Conservation (phyloP, 1,284 basidiomycete genomes). For the Cystobasidiaceae sp. region DNA sequence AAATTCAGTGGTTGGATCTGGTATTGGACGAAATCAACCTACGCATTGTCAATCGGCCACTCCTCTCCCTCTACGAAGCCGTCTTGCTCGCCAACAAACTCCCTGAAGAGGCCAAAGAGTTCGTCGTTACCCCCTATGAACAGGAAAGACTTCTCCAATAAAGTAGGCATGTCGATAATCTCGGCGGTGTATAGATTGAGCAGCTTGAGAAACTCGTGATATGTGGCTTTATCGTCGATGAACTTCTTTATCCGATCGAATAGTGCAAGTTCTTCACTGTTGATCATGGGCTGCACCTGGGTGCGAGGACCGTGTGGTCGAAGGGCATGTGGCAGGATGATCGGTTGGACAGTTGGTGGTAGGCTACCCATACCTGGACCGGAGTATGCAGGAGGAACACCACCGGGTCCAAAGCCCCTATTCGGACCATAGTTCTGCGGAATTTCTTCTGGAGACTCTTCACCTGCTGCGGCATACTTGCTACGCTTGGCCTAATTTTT, state of each 20-base stretch:
- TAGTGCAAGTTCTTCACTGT: conserved; percentile 83
- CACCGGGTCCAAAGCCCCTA: neutral
- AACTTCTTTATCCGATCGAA: conserved; percentile 87
- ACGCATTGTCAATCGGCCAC: conserved; percentile 52
- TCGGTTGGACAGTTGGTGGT: conserved; percentile 24
- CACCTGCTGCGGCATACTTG: neutral
- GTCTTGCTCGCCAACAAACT: conserved; percentile 67
- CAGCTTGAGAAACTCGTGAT: conserved; percentile 93
- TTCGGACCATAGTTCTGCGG: conserved; percentile 35
- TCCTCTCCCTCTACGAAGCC: conserved; percentile 53
- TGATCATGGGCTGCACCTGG: conserved; percentile 51
- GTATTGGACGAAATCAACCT: conserved; percentile 42
- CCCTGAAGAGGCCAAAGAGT: conserved; percentile 78
- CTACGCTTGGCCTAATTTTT: conserved; percentile 11
- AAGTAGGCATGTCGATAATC: conserved; percentile 76
- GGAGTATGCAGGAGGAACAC: neutral
- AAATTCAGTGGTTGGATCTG: neutral
- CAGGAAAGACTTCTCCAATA: conserved; percentile 71
- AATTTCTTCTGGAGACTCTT: conserved; percentile 37
- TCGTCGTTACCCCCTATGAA: conserved; percentile 76
- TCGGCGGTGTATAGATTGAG: conserved; percentile 94
- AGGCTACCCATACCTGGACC: neutral
- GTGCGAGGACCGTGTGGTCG: conserved; percentile 32
- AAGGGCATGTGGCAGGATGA: conserved; percentile 26
- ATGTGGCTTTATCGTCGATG: conserved; percentile 76